Conservation (phyloP, 176 grass and related monocot genomes). For the Sorghum bicolor region DNA sequence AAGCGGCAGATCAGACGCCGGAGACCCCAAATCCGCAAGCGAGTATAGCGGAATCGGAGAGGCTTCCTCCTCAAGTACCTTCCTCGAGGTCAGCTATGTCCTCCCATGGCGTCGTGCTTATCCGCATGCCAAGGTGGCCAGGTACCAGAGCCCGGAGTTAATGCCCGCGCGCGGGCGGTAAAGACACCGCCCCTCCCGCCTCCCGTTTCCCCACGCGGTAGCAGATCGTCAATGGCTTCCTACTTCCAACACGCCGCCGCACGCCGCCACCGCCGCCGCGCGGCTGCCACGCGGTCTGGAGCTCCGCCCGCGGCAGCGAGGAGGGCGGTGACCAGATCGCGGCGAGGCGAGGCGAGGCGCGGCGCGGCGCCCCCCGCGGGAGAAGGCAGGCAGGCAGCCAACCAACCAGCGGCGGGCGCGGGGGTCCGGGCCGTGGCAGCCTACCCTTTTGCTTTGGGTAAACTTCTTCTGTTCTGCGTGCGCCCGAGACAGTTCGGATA, state of each 20-base stretch:
- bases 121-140: conserved; percentile 30
- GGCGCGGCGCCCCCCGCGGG: background rate
- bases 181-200: background rate
- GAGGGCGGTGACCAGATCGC: conserved; percentile 30
- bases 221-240: conserved; percentile 25
- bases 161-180: conserved; percentile 30
- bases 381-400: background rate
- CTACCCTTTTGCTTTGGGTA: background rate
- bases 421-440: conserved; percentile 16
- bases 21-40: background rate
- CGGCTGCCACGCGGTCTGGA: background rate
- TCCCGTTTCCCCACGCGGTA: background rate
- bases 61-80: conserved; percentile 24
- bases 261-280: background rate
- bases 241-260: background rate
- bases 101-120: conserved; percentile 39
- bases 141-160: conserved; percentile 15
- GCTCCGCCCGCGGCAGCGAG: background rate
- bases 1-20: conserved; percentile 15
- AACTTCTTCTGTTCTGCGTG: background rate
- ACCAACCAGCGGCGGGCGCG: conserved; percentile 23
- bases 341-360: background rate
- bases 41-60: background rate
- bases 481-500: conserved; percentile 11
- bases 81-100: conserved; percentile 35